phyloP scores from a whole-genome alignment of 1,284 basidiomycete genomes.

The Tylopilus microsporus region DNA sequence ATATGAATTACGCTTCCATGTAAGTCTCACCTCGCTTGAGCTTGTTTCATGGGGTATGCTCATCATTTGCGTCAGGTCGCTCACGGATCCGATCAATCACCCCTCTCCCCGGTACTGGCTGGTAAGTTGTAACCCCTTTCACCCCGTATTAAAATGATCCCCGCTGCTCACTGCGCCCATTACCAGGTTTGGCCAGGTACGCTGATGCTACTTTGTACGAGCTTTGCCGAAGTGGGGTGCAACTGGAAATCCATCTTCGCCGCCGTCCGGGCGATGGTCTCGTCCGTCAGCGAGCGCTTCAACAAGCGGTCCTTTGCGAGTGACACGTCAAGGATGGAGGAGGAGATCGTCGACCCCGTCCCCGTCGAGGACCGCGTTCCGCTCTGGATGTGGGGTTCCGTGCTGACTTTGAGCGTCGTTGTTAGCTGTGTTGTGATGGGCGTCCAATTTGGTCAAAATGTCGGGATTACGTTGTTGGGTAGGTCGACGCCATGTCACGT shows the following conservation, averaged over 20 bases:
- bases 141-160: not conserved
- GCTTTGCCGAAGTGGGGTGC: slow-evolving; percentile 45
- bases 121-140: not conserved
- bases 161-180: not conserved
- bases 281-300: not conserved
- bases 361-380: slow-evolving; percentile 50
- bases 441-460: slow-evolving; percentile 54
- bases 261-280: slow-evolving; percentile 2
- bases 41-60: not conserved
- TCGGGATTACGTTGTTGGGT: slow-evolving; percentile 36
- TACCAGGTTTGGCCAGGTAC: slow-evolving; percentile 59
- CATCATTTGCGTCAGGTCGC: not conserved
- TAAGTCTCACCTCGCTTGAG: slow-evolving; percentile 1
- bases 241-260: slow-evolving; percentile 25
- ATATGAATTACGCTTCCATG: slow-evolving; percentile 14
- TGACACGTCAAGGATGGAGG: slow-evolving; percentile 11
- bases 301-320: not conserved
- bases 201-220: slow-evolving; percentile 48
- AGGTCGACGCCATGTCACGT: not conserved
- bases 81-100: slow-evolving; percentile 10
- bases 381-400: slow-evolving; percentile 50
- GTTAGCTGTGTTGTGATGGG: slow-evolving; percentile 54
- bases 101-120: slow-evolving; percentile 8
- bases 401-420: slow-evolving; percentile 47
- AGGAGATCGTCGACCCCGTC: slow-evolving; percentile 38